Base-by-base conservation (phyloP, 345 rosid genomes). In the Toxicodendron radicans region DNA sequence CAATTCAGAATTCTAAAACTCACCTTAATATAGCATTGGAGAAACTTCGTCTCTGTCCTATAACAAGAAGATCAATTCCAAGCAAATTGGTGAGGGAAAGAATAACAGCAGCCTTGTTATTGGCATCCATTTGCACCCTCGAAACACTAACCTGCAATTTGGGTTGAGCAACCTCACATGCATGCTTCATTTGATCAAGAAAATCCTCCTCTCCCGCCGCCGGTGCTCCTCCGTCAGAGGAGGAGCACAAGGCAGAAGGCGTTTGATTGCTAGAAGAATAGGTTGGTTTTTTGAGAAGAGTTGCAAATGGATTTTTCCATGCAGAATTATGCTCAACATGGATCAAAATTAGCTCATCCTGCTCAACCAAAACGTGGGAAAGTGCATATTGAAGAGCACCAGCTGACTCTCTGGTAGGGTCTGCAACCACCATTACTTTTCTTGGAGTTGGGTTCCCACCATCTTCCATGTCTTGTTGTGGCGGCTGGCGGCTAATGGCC, bases 361-460 rank as follows among this genome's bases (percentile, higher is more conserved):
- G 82, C 68, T 91, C 94, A 3, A 88, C 72, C 24, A 91, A 85
- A 0, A 82, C 92, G 63, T 89, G 96, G 43, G 92, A 85, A 58
- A 91, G 85, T 12, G 91, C 88, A 73, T 89, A 89, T 76, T 89
- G 90, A 64, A 92, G 85, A 3, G 97, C 96, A 0, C 89, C 89
- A 3, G 90, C 91, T 2, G 94, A 81, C 73, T 91, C 92, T 5
- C 89, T 74, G 54, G 86, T 78, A 4, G 91, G 91, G 32, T 92
- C 94, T 18, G 85, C 96, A 43, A 89, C 91, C 76, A 89, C 89
- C 91, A 92, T 85, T 17, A 92, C 86, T 81, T 85, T 87, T 51
- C 90, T 81, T 16, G 90, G 71, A 53, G 72, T 76, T 70, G 81
- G 20, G 56, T 24, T 72, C 46, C 51, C 68, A 23, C 51, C 60